phyloP scores from a whole-genome alignment of 2,329 filamentous ascomycete species.

The Clonostachys rhizophaga region DNA sequence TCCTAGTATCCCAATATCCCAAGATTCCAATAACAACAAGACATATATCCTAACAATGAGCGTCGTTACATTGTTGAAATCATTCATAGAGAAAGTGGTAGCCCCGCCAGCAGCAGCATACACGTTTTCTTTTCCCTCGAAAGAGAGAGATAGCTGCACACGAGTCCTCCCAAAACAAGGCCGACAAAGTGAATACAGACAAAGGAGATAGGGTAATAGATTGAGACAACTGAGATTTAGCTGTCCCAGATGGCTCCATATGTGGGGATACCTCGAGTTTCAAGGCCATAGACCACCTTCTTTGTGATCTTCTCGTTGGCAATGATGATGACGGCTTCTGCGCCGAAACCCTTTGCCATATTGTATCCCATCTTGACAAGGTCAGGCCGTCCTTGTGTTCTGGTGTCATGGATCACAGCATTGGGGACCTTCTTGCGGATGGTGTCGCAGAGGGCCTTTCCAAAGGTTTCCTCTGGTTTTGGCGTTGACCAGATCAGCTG shows the following conservation, averaged over 20 bases:
- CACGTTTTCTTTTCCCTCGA: not conserved
- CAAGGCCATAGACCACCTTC: slow-evolving; percentile 59
- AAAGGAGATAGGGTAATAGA: not conserved
- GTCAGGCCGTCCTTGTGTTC: slow-evolving; percentile 47
- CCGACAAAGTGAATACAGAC: not conserved
- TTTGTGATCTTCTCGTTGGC: slow-evolving; percentile 59
- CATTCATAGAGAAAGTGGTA: too few species aligned
- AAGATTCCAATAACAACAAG: too few species aligned
- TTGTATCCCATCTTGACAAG: slow-evolving; percentile 34
- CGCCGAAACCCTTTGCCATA: slow-evolving; percentile 41
- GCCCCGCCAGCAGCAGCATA: not conserved
- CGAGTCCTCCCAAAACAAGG: not conserved
- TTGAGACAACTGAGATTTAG: slow-evolving; percentile 43
- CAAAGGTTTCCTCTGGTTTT: slow-evolving; percentile 54
- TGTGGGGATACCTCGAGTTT: slow-evolving; percentile 55
- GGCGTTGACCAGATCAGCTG: slow-evolving; percentile 64
- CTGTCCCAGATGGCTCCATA: slow-evolving; percentile 67
- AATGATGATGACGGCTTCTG: slow-evolving; percentile 67
- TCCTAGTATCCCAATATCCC: too few species aligned
- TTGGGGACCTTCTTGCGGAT: slow-evolving; percentile 49
- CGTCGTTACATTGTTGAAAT: too few species aligned
- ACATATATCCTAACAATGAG: too few species aligned
- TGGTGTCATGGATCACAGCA: slow-evolving; percentile 62
- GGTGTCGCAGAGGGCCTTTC: slow-evolving; percentile 41
- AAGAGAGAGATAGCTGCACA: not conserved